A percentile compares a stretch with the other conserved stretches of the same genome.
Conservation (phyloP, 169 alveolate genomes). For the Toxoplasma gondii region DNA sequence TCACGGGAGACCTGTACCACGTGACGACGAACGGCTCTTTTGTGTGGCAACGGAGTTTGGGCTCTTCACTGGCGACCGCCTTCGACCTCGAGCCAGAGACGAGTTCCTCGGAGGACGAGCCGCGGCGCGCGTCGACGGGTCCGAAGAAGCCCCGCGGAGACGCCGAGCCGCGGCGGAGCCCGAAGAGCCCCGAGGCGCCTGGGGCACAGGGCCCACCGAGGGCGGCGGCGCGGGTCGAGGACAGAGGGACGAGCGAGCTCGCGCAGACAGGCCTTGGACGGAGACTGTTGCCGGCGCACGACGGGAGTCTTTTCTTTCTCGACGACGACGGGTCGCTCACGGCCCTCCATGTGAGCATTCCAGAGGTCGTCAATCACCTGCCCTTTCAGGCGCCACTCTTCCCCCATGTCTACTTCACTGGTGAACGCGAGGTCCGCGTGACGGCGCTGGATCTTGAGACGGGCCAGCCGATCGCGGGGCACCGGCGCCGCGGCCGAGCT, state of each 20-base stretch:
- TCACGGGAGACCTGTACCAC: conserved; percentile 57
- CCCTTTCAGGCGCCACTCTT: conserved; percentile 60
- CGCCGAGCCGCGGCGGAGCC: conserved; percentile 4
- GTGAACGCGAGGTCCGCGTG: conserved; percentile 43
- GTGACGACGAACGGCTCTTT: conserved; percentile 62
- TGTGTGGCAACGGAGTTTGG: conserved; percentile 55
- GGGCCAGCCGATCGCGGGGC: conserved; percentile 17
- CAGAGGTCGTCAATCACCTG: conserved; percentile 56
- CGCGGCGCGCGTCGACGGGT: conserved; percentile 4
- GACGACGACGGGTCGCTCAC: conserved; percentile 59
- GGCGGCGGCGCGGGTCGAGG: conserved; percentile 4
- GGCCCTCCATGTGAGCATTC: conserved; percentile 56
- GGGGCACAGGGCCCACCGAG: background rate
- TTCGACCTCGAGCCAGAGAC: conserved; percentile 18
- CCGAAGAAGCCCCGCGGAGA: background rate
- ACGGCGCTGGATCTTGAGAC: conserved; percentile 40
- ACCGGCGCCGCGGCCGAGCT: background rate
- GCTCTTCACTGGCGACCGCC: conserved; percentile 57
- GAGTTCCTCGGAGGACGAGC: background rate
- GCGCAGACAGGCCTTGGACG: conserved; percentile 45
- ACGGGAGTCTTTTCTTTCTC: conserved; percentile 53
- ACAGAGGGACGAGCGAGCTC: background rate
- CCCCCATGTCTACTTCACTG: conserved; percentile 55
- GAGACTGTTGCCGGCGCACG: conserved; percentile 53
- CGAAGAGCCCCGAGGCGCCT: background rate